Percentiles rank a stretch among this genome's conserved stretches.
Evolutionary conservation across 202 grass and related monocot species (phyloP).

Genomic region (Eragrostis tef): DNA sequence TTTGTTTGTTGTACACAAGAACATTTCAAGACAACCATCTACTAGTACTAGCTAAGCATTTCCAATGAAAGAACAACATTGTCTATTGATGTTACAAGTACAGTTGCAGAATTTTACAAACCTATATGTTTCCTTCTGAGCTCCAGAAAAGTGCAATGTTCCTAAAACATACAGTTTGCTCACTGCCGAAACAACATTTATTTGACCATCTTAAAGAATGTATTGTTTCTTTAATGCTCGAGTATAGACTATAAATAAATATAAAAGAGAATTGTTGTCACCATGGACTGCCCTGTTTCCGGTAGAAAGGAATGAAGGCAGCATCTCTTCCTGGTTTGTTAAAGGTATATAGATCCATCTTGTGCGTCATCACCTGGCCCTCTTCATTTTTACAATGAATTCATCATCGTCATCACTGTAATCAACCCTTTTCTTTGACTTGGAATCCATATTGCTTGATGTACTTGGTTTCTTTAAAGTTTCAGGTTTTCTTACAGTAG

Average conservation of each 20-base stretch:
- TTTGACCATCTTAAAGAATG: conserved; percentile 25
- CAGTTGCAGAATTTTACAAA: neutral
- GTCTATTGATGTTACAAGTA: neutral
- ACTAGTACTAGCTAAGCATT: neutral
- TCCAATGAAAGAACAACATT: neutral
- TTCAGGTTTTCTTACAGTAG: conserved; percentile 55
- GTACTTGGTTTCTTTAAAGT: conserved; percentile 63
- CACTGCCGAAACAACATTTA: neutral
- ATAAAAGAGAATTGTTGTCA: neutral
- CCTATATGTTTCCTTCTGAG: neutral
- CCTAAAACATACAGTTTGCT: neutral
- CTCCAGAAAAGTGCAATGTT: neutral
- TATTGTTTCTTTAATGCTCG: conserved; percentile 2
- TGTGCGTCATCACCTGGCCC: conserved; percentile 46
- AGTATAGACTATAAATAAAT: neutral
- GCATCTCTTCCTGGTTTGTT: neutral
- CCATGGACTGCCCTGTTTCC: neutral
- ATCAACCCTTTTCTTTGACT: conserved; percentile 76
- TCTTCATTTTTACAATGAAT: conserved; percentile 77
- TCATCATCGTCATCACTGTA: conserved; percentile 64
- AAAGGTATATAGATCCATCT: neutral
- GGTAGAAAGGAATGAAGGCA: neutral
- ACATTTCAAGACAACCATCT: neutral
- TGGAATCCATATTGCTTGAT: conserved; percentile 51
- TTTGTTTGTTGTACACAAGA: neutral